phyloP scores from a whole-genome alignment of 257 asterid genomes.

The Hygrophila difformis region DNA sequence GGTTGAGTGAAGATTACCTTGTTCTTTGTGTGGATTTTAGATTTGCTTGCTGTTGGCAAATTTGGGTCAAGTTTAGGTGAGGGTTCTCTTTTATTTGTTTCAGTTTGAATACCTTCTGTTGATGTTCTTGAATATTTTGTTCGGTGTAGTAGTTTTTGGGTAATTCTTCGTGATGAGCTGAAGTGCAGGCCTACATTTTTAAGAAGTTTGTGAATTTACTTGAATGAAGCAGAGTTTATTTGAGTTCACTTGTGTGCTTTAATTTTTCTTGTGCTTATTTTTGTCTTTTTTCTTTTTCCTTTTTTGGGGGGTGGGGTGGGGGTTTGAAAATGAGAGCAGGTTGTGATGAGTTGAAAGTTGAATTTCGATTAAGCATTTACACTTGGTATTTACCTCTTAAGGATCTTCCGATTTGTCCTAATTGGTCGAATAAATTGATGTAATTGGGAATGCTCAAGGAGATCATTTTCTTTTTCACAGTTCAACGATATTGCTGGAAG shows the following conservation, averaged over 20 bases:
- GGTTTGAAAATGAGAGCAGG: not conserved
- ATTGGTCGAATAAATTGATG: not conserved
- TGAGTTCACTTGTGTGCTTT: not conserved
- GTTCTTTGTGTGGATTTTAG: no score
- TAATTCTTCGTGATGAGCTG: conserved; percentile 8
- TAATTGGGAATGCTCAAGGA: not conserved
- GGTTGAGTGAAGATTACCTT: conserved; percentile 7
- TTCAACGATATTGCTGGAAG: no score
- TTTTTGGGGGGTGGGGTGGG: no score
- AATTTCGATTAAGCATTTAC: not conserved
- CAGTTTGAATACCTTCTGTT: not conserved
- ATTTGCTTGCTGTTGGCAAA: conserved; percentile 12
- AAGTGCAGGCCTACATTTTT: conserved; percentile 7
- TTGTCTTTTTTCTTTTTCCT: no score
- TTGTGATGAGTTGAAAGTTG: not conserved
- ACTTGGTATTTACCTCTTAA: not conserved
- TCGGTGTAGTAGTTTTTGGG: not conserved
- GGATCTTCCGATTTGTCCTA: not conserved
- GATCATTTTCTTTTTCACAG: no score
- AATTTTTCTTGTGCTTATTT: no score
- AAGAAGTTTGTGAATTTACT: conserved; percentile 5
- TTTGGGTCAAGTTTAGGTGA: conserved; percentile 7
- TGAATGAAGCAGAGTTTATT: not conserved
- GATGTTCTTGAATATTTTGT: not conserved
- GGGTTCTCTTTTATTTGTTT: not conserved